A percentile compares a stretch with the other conserved stretches of the same genome.
phyloP scores from a whole-genome alignment of 106 monocot genomes.

The Platanthera guangdongensis region DNA sequence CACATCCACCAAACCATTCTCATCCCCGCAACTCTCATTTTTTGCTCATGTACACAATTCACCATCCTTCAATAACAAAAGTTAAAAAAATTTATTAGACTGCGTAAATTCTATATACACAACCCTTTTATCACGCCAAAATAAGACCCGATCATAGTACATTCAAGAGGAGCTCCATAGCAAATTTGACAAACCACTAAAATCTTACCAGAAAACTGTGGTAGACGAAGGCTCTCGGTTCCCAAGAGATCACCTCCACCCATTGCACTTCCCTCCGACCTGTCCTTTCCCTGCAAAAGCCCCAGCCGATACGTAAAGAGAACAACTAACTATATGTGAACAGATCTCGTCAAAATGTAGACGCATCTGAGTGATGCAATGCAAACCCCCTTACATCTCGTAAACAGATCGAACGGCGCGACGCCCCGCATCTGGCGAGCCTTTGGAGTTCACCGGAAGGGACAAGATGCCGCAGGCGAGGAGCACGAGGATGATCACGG shows the following conservation, averaged over 20 bases:
- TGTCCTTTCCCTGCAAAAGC: constrained; percentile 11
- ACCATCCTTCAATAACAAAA: not conserved
- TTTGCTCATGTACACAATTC: no score
- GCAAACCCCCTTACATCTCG: constrained; percentile 9
- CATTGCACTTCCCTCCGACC: constrained; percentile 31
- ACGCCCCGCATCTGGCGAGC: constrained; percentile 1
- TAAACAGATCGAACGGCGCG: constrained; percentile 9
- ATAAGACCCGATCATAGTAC: not conserved
- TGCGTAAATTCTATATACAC: not conserved
- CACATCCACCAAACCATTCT: no score
- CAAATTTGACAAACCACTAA: not conserved
- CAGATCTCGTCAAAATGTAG: not conserved
- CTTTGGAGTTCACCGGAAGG: constrained; percentile 34
- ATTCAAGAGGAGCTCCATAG: not conserved
- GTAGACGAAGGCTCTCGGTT: constrained; percentile 50
- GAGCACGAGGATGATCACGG: constrained; percentile 45
- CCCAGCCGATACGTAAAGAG: not conserved
- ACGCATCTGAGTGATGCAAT: not conserved
- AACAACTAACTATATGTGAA: not conserved
- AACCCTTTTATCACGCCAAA: not conserved
- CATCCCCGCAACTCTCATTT: no score
- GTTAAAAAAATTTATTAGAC: not conserved
- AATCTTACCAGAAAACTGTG: constrained; percentile 50
- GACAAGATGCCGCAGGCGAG: constrained; percentile 62
- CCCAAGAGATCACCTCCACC: constrained; percentile 59